These are phyloP conservation scores for Leavenworthia alabamica DNA, from an alignment of 345 rosid species.

Conservation along the genomic window DNA sequence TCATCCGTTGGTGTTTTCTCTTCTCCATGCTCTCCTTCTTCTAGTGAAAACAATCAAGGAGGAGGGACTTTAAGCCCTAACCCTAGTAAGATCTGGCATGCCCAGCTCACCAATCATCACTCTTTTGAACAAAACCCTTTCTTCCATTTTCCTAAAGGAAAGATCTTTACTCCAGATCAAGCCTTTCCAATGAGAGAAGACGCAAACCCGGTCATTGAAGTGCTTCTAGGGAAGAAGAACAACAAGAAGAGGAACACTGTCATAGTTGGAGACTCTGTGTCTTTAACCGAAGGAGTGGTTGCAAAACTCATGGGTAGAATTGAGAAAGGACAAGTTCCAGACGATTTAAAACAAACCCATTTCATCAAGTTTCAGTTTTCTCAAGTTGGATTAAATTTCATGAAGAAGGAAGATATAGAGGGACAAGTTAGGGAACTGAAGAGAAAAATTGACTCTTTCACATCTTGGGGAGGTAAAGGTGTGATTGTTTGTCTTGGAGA, in stretches of 20 bases:
- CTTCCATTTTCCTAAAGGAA: slow-evolving; percentile 48
- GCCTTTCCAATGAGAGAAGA: slow-evolving; percentile 44
- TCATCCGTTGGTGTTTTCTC: slow-evolving; percentile 71
- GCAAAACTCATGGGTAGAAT: slow-evolving; percentile 50
- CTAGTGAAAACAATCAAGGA: slow-evolving; percentile 39
- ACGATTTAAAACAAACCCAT: slow-evolving; percentile 48
- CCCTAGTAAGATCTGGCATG: slow-evolving; percentile 51
- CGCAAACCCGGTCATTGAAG: slow-evolving; percentile 58
- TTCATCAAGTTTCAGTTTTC: slow-evolving; percentile 66
- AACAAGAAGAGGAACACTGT: slow-evolving; percentile 58
- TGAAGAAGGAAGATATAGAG: slow-evolving; percentile 61
- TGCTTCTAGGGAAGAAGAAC: slow-evolving; percentile 45
- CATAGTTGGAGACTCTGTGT: slow-evolving; percentile 61
- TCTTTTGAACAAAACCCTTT: slow-evolving; percentile 49
- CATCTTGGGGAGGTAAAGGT: slow-evolving; percentile 41
- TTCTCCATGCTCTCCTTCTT: slow-evolving; percentile 75
- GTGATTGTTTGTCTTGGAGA: slow-evolving; percentile 76
- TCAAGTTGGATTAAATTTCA: slow-evolving; percentile 52
- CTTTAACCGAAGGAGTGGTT: slow-evolving; percentile 50
- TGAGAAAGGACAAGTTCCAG: slow-evolving; percentile 72
- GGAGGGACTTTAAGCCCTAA: slow-evolving; percentile 36
- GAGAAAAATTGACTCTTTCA: slow-evolving; percentile 48
- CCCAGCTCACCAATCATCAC: slow-evolving; percentile 41
- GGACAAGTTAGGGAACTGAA: slow-evolving; percentile 49
- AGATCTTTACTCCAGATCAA: slow-evolving; percentile 31